These are phyloP conservation scores for Geotrichum restrictum DNA, from an alignment of 1,139 yeast species.

Conservation along the genomic window DNA sequence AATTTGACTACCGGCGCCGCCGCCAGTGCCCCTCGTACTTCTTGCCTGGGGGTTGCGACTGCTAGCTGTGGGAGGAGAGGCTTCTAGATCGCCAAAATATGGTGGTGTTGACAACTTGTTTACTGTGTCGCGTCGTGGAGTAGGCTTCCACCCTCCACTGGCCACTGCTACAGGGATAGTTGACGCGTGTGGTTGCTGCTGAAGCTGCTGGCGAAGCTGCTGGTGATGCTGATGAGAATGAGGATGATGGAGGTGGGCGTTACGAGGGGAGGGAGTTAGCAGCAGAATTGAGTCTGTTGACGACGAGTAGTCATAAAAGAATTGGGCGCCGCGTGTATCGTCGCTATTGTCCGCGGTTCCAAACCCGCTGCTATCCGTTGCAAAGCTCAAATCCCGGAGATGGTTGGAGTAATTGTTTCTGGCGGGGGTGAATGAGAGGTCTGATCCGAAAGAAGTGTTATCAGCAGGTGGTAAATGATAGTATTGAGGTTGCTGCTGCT, in stretches of 20 bases:
- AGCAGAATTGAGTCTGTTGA: slow-evolving; percentile 14
- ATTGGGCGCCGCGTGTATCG: slow-evolving; percentile 4
- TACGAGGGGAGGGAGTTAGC: slow-evolving; percentile 5
- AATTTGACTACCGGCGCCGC: neutral
- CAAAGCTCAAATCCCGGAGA: slow-evolving; percentile 2
- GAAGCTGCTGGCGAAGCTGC: neutral
- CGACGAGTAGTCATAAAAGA: slow-evolving; percentile 18
- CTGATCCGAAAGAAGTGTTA: neutral
- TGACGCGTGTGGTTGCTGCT: slow-evolving; percentile 9
- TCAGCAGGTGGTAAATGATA: neutral
- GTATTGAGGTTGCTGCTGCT: neutral
- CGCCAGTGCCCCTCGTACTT: neutral
- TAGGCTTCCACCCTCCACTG: slow-evolving; percentile 5
- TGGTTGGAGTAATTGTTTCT: neutral
- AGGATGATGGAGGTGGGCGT: neutral
- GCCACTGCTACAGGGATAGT: neutral
- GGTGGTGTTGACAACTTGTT: slow-evolving; percentile 7
- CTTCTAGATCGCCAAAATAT: neutral
- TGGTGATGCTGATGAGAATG: neutral
- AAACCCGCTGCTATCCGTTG: slow-evolving; percentile 9
- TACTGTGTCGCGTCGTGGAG: slow-evolving; percentile 9
- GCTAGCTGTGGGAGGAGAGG: neutral
- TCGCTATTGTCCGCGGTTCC: slow-evolving; percentile 7
- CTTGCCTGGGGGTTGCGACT: neutral
- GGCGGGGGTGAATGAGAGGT: slow-evolving; percentile 2